Conservation (phyloP, 345 rosid genomes). For the Eucalyptus sideroxylon region DNA sequence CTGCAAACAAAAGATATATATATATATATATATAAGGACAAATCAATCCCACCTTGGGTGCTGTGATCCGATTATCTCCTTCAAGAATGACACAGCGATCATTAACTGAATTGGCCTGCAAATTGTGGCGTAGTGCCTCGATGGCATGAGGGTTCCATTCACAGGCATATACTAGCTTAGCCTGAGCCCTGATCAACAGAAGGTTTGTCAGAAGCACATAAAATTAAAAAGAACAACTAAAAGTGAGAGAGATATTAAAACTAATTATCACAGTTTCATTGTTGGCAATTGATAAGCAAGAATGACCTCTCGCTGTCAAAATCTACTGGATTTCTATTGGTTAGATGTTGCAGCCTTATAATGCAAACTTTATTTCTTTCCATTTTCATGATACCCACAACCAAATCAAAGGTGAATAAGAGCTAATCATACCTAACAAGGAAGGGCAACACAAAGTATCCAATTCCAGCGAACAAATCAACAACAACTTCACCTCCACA, state of each 20-base stretch:
- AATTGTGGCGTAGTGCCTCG: slow-evolving; percentile 65
- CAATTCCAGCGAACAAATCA: slow-evolving; percentile 92
- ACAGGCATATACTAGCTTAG: slow-evolving; percentile 78
- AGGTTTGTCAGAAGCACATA: background rate
- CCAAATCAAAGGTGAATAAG: background rate
- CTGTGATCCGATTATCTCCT: slow-evolving; percentile 72
- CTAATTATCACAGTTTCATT: background rate
- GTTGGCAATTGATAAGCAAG: background rate
- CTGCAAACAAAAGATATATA: background rate
- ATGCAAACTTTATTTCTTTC: background rate
- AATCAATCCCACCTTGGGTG: slow-evolving; percentile 47
- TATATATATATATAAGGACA: background rate
- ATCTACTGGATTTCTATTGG: background rate
- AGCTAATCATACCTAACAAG: slow-evolving; percentile 57
- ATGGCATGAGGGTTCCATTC: slow-evolving; percentile 94
- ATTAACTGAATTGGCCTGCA: slow-evolving; percentile 58
- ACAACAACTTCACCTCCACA: slow-evolving; percentile 64
- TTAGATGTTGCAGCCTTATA: background rate
- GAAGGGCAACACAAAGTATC: slow-evolving; percentile 81
- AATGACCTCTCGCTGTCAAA: background rate
- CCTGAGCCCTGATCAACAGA: slow-evolving; percentile 59
- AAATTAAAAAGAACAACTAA: background rate
- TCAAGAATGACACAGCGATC: slow-evolving; percentile 71
- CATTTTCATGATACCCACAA: background rate
- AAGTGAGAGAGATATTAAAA: background rate